phyloP scores from a whole-genome alignment of 768 basidiomycete species.

The Boletus speciosus region DNA sequence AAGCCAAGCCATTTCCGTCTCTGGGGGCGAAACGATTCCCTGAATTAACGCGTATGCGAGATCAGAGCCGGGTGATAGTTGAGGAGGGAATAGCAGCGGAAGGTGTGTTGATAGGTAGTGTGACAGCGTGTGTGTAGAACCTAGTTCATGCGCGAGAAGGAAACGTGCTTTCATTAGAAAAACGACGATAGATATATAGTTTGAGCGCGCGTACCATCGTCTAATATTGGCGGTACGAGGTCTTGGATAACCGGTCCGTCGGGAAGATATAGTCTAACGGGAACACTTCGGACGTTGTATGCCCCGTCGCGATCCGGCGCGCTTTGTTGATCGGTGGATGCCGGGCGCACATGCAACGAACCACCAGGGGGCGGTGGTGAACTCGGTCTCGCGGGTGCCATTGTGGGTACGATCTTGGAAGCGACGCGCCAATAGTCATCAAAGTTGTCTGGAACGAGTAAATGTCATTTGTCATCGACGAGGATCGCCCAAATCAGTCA shows the following conservation, averaged over 20 bases:
- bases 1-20: constrained; percentile 93
- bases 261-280: constrained; percentile 84
- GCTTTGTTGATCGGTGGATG: constrained; percentile 56
- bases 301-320: constrained; percentile 73
- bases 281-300: constrained; percentile 83
- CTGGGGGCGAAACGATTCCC: constrained; percentile 77
- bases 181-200: neutral
- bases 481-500: constrained; percentile 19
- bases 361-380: constrained; percentile 52
- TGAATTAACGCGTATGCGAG: constrained; percentile 81
- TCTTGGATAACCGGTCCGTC: constrained; percentile 92
- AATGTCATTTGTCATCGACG: constrained; percentile 11
- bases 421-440: constrained; percentile 94
- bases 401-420: constrained; percentile 86
- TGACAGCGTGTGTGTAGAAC: constrained; percentile 67
- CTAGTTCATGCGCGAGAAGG: constrained; percentile 35
- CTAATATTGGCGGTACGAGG: constrained; percentile 72
- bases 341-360: constrained; percentile 62
- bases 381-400: constrained; percentile 54
- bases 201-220: constrained; percentile 59
- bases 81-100: constrained; percentile 72
- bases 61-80: constrained; percentile 40
- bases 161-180: constrained; percentile 4
- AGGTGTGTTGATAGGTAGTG: constrained; percentile 68
- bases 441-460: constrained; percentile 72